Conservation (phyloP, 169 alveolate genomes). For the Cystoisospora suis region DNA sequence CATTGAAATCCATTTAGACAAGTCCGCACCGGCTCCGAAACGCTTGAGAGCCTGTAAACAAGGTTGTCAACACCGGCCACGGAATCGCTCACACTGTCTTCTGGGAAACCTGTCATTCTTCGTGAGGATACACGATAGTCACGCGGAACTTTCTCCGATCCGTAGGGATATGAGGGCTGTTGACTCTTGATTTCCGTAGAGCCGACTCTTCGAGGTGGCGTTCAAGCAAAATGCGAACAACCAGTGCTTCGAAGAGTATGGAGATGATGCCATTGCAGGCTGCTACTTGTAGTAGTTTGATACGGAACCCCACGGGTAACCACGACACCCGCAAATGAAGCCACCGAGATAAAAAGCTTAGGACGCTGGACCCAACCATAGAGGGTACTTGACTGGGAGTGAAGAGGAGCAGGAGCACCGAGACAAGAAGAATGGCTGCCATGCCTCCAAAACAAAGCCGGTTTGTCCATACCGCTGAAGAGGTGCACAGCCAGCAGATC, state of each 20-base stretch:
- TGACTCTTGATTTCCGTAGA: not conserved
- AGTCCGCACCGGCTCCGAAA: too few relatives aligned
- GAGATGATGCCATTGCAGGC: conserved; percentile 21
- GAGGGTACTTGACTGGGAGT: not conserved
- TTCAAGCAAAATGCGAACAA: not conserved
- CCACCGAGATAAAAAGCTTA: not conserved
- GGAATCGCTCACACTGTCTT: too few relatives aligned
- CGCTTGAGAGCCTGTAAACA: too few relatives aligned
- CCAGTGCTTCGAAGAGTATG: not conserved
- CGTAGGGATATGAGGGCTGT: not conserved
- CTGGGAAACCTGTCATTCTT: not conserved
- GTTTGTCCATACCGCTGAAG: conserved; percentile 24
- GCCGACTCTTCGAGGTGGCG: conserved; percentile 20
- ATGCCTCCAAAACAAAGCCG: not conserved
- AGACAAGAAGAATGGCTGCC: not conserved
- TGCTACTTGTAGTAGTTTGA: not conserved
- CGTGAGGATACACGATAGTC: not conserved
- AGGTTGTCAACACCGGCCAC: too few relatives aligned
- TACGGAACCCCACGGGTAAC: not conserved
- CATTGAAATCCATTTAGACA: too few relatives aligned
- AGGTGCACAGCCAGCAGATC: too few relatives aligned
- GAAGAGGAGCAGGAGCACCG: not conserved
- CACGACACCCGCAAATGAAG: not conserved
- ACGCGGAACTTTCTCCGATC: not conserved
- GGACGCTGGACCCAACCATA: not conserved